A percentile compares a stretch with the other conserved stretches of the same genome.
Conservation (phyloP, 2,329 filamentous ascomycete species). For the Cercospora sp. region DNA sequence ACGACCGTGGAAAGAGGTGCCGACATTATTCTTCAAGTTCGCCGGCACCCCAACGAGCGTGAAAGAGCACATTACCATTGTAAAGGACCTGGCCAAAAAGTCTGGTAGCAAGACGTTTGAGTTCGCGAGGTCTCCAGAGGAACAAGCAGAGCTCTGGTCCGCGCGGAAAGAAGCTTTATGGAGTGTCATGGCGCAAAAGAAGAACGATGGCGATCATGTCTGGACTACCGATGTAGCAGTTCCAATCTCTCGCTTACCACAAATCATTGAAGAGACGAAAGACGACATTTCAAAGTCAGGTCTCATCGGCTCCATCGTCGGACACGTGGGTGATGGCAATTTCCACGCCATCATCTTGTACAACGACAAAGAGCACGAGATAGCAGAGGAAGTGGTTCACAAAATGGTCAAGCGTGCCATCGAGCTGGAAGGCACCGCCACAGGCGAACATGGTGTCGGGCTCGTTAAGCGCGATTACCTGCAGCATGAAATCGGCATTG, state of each 20-base stretch:
- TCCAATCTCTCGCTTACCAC: conserved; percentile 67
- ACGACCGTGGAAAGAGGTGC: conserved; percentile 66
- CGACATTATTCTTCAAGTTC: conserved; percentile 77
- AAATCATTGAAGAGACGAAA: conserved; percentile 76
- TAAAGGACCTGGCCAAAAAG: conserved; percentile 60
- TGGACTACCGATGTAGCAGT: conserved; percentile 84
- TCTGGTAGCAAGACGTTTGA: conserved; percentile 67
- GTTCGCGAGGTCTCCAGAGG: conserved; percentile 64
- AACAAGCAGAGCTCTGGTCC: conserved; percentile 71
- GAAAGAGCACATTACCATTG: conserved; percentile 73
- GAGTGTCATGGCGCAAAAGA: conserved; percentile 66
- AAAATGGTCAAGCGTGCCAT: conserved; percentile 84
- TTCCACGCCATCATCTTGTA: conserved; percentile 69
- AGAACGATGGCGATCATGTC: conserved; percentile 61
- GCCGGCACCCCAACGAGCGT: conserved; percentile 66
- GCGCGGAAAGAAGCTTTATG: conserved; percentile 74
- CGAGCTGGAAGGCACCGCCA: conserved; percentile 77
- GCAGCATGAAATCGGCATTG: conserved; percentile 71
- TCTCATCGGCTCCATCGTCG: conserved; percentile 65
- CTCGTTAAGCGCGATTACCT: conserved; percentile 84
- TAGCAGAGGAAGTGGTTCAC: conserved; percentile 71
- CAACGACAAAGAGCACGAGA: conserved; percentile 65
- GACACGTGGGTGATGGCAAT: conserved; percentile 73
- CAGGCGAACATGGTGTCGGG: conserved; percentile 81
- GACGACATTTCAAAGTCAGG: conserved; percentile 63